phyloP scores from a whole-genome alignment of 306 rosid species.

The Acacia melanoxylon region DNA sequence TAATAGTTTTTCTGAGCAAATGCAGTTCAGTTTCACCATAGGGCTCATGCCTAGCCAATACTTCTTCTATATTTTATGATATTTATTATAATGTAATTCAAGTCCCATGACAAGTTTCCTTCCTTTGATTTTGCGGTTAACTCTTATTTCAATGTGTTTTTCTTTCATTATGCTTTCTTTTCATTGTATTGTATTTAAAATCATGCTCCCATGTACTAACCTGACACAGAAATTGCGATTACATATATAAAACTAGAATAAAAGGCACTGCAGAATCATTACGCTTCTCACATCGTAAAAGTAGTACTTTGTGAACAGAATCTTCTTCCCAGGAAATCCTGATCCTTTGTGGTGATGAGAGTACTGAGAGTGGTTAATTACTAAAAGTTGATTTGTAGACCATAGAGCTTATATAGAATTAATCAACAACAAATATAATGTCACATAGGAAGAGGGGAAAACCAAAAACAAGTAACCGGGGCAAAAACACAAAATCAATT shows the following conservation, averaged over 20 bases:
- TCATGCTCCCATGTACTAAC: background rate
- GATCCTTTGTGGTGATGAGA: too few species aligned
- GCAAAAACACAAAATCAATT: background rate
- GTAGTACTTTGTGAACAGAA: too few species aligned
- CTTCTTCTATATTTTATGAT: background rate
- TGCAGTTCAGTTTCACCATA: background rate
- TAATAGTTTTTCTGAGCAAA: background rate
- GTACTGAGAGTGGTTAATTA: too few species aligned
- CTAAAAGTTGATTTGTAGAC: conserved; percentile 27
- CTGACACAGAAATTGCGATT: background rate
- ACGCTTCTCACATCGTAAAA: background rate
- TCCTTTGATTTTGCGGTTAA: background rate
- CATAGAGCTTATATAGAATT: conserved; percentile 50
- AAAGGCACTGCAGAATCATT: background rate
- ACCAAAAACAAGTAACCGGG: background rate
- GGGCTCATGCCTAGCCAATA: background rate
- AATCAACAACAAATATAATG: too few species aligned
- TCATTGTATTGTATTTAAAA: background rate
- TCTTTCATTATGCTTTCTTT: background rate
- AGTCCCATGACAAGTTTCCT: background rate
- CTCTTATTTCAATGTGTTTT: background rate
- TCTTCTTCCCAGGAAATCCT: too few species aligned
- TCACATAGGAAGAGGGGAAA: background rate
- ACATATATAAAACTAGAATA: background rate
- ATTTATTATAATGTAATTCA: background rate